A percentile compares a stretch with the other conserved stretches of the same genome.
Conservation (phyloP, 1,284 basidiomycete species). For the Neonothopanus nambi region DNA sequence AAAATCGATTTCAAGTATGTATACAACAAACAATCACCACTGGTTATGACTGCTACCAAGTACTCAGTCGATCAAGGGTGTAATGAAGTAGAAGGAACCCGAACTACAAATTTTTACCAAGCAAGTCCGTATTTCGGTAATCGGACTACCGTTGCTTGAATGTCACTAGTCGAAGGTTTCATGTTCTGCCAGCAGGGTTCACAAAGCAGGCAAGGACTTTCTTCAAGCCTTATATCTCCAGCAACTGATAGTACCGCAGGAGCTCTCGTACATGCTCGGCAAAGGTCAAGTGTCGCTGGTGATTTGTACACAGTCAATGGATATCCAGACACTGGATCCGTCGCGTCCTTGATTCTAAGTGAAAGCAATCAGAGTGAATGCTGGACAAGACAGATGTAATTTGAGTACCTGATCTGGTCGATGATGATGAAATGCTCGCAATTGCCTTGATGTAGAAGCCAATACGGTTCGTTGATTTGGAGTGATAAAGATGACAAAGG, state of each 20-base stretch:
- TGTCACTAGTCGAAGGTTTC: constrained; percentile 50
- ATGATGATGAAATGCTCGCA: constrained; percentile 79
- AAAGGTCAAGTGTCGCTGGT: constrained; percentile 59
- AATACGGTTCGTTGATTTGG: constrained; percentile 74
- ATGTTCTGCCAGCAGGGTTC: constrained; percentile 70
- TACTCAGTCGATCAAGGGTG: too few species aligned
- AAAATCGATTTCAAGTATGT: too few species aligned
- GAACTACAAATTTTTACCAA: constrained; percentile 18
- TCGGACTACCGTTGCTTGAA: constrained; percentile 48
- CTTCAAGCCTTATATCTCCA: constrained; percentile 70
- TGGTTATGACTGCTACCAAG: too few species aligned
- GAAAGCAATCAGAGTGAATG: neutral
- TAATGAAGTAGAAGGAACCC: too few species aligned
- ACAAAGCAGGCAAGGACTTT: constrained; percentile 75
- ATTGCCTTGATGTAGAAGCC: constrained; percentile 75
- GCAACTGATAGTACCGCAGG: constrained; percentile 67
- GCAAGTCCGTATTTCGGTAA: constrained; percentile 46
- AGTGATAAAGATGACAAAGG: constrained; percentile 53
- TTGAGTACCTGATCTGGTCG: constrained; percentile 65
- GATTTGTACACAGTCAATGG: constrained; percentile 67
- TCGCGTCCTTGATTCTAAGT: constrained; percentile 53
- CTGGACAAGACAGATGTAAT: neutral
- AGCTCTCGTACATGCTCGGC: constrained; percentile 66
- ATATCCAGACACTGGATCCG: constrained; percentile 57
- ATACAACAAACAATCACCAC: too few species aligned